Percentiles rank a stretch among this genome's conserved stretches.
Evolutionary conservation across 192 early-diverging fungal species (phyloP).

Genomic region (Backusella morwellensis): DNA sequence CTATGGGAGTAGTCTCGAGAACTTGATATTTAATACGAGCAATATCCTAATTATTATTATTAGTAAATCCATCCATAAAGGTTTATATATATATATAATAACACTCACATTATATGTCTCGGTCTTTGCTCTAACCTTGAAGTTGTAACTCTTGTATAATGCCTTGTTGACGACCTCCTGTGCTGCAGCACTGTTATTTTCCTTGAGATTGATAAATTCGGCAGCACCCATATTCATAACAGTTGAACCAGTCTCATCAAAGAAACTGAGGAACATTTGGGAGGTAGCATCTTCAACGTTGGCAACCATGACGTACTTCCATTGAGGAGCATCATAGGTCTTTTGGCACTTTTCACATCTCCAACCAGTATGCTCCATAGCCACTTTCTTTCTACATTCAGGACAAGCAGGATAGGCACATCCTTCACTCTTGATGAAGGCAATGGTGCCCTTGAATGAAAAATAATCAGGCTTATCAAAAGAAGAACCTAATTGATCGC

Average conservation of each 20-base stretch:
- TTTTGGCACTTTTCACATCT: conserved; percentile 90
- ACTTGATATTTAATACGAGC: conserved; percentile 49
- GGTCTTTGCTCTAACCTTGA: conserved; percentile 77
- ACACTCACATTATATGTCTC: conserved; percentile 76
- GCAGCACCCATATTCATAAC: conserved; percentile 72
- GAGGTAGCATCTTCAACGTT: conserved; percentile 77
- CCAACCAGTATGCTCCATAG: conserved; percentile 69
- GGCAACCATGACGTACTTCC: conserved; percentile 73
- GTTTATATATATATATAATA: conserved; percentile 8
- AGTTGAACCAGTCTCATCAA: conserved; percentile 76
- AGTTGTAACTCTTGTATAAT: conserved; percentile 65
- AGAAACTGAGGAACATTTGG: conserved; percentile 77
- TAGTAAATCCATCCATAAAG: neutral
- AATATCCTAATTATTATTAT: conserved; percentile 43
- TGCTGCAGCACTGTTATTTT: conserved; percentile 9
- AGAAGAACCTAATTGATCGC: neutral
- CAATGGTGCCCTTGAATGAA: conserved; percentile 64
- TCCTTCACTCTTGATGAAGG: conserved; percentile 70
- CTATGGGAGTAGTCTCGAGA: conserved; percentile 47
- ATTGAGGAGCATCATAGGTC: conserved; percentile 64
- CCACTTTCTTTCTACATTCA: conserved; percentile 90
- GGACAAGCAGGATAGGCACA: conserved; percentile 88
- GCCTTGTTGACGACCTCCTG: conserved; percentile 53
- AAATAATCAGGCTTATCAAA: conserved; percentile 68
- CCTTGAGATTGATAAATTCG: conserved; percentile 64